Base-by-base conservation (phyloP, 179 eudicot genomes). In the Gypsophila paniculata region DNA sequence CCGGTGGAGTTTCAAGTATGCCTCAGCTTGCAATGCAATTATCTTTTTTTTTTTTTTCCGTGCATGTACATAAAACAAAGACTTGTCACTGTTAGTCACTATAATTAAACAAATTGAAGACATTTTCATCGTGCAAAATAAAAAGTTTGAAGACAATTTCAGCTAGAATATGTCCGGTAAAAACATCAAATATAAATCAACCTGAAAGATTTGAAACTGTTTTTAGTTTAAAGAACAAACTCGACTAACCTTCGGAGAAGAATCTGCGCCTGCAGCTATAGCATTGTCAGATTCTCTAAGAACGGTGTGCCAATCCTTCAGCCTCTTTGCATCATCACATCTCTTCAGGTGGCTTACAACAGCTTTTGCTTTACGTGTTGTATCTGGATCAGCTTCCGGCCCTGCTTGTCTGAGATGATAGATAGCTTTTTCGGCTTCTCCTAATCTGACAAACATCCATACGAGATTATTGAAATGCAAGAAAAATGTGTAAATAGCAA, bases 351-450 rank as follows among this genome's bases (percentile, higher is more conserved):
- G 84, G 46, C 68, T 74, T 59, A 79, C 72, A 59, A 88, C 76
- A 25, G 70, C 68, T 66, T 83, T 75, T 51, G 91, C 88, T 68
- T 74, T 78, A 36, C 77, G 62, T 64, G 82, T 70, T 44, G 77
- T 86, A 13, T 81, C 76, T 0, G 76, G 76, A 44, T 77, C 83
- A 11, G 86, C 87, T 76, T 85, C 86, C 10, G 78, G 70, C 6
- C 93, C 93, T 8, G 91, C 85, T 25, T 78, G 79, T 65, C 80
- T 78, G 78, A 79, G 82, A 70, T 91, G 93, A 62, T 82, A 52
- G 61, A 79, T 2, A 22, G 96, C 88, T 71, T 86, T 85, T 71
- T 88, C 93, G 68, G 86, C 79, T 68, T 86, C 86, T 61, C 97
- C 97, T 68, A 91, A 81, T 82, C 97, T 79, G 68, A 63, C 68